A percentile compares a stretch with the other conserved stretches of the same genome.
These are phyloP conservation scores for Cantharellus anzutake DNA, from an alignment of 768 basidiomycete genomes.

Conservation along the genomic window DNA sequence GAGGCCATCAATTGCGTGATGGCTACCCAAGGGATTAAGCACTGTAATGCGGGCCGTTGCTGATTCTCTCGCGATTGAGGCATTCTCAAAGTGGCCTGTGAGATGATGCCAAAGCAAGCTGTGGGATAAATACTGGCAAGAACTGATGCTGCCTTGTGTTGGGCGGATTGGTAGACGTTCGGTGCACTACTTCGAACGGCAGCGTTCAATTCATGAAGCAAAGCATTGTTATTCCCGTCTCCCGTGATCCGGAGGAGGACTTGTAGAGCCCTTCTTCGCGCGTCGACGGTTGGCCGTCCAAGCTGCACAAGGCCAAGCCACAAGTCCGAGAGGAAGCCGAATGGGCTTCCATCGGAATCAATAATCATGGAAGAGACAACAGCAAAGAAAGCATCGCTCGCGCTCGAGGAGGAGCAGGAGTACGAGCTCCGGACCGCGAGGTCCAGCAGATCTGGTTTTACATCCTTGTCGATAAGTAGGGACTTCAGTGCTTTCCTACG, in stretches of 20 bases:
- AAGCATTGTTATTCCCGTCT: conserved; percentile 40
- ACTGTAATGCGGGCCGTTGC: conserved; percentile 42
- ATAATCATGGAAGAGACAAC: conserved; percentile 53
- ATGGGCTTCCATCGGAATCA: conserved; percentile 32
- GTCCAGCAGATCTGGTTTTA: conserved; percentile 36
- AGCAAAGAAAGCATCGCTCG: conserved; percentile 57
- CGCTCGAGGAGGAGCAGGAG: conserved; percentile 32
- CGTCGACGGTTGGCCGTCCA: conserved; percentile 42
- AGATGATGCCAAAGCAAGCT: conserved; percentile 41
- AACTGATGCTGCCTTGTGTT: conserved; percentile 54
- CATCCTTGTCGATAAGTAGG: conserved; percentile 37
- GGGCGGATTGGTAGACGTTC: conserved; percentile 63
- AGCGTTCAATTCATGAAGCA: conserved; percentile 49
- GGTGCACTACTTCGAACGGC: conserved; percentile 51
- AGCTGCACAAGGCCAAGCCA: conserved; percentile 75
- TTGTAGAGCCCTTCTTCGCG: conserved; percentile 59
- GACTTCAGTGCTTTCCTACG: conserved; percentile 57
- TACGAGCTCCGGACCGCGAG: conserved; percentile 55
- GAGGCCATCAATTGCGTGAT: conserved; percentile 52
- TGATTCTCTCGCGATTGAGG: conserved; percentile 37
- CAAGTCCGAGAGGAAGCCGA: conserved; percentile 52
- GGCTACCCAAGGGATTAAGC: conserved; percentile 69
- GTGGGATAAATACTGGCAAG: conserved; percentile 59
- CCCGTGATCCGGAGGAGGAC: conserved; percentile 57
- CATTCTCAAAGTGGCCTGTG: conserved; percentile 56